Percentiles rank a stretch among this genome's conserved stretches.
Evolutionary conservation across 2,329 filamentous ascomycete genomes (phyloP).

Genomic region (Claviceps sp.): DNA sequence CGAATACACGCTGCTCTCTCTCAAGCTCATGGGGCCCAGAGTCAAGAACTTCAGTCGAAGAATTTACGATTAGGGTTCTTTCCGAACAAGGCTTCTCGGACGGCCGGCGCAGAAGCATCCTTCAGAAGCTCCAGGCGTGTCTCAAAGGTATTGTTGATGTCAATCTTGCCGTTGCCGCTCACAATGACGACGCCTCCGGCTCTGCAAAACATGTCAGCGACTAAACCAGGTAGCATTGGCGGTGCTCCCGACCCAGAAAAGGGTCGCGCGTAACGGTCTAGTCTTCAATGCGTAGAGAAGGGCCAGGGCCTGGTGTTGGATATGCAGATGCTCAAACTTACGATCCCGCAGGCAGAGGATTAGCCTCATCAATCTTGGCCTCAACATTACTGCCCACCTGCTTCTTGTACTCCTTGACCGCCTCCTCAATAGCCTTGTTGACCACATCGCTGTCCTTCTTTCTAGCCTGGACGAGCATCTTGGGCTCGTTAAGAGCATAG

Average conservation of each 20-base stretch:
- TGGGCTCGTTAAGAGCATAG: constrained; percentile 74
- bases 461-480: constrained; percentile 59
- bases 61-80: constrained; percentile 94
- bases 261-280: too few relatives aligned
- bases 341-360: constrained; percentile 70
- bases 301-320: too few relatives aligned
- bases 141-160: constrained; percentile 97
- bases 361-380: constrained; percentile 62
- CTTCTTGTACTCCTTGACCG: constrained; percentile 73
- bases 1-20: neutral
- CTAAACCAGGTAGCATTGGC: too few relatives aligned
- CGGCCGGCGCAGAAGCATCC: constrained; percentile 68
- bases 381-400: constrained; percentile 55
- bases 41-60: constrained; percentile 53
- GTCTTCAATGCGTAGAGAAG: neutral
- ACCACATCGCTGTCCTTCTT: constrained; percentile 66
- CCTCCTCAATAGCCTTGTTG: constrained; percentile 65
- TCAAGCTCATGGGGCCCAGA: neutral
- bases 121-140: constrained; percentile 77
- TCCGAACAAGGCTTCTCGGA: constrained; percentile 80
- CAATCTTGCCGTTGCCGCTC: constrained; percentile 81
- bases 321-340: constrained; percentile 35
- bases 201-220: constrained; percentile 30
- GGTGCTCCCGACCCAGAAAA: too few relatives aligned
- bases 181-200: constrained; percentile 72